Evolutionary conservation across 371 early-diverging fungal genomes (phyloP).

Genomic region (Mucor saturninus): DNA sequence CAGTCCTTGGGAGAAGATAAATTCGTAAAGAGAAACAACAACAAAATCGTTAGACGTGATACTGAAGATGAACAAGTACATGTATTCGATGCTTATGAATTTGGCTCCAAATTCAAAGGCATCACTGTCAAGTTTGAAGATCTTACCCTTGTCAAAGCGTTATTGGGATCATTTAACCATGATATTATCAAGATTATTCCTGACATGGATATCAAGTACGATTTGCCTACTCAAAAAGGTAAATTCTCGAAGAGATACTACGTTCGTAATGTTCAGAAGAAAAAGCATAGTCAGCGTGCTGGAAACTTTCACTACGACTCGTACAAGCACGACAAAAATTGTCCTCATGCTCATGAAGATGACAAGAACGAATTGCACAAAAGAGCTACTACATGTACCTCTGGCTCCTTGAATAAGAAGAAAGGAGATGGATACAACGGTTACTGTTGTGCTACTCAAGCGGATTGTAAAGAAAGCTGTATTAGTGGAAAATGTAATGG

Average conservation of each 20-base stretch:
- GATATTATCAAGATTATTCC: conserved; percentile 43
- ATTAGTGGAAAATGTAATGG: conserved; percentile 9
- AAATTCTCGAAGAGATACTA: conserved; percentile 27
- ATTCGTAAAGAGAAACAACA: conserved; percentile 15
- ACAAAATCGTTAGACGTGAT: conserved; percentile 25
- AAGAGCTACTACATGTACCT: too few relatives aligned
- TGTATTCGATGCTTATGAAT: conserved; percentile 35
- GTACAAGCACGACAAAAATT: conserved; percentile 23
- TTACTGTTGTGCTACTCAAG: conserved; percentile 7
- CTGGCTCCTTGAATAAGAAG: conserved; percentile 7
- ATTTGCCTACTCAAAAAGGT: conserved; percentile 28
- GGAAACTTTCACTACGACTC: conserved; percentile 22
- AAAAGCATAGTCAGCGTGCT: conserved; percentile 6
- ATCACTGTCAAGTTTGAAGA: conserved; percentile 39
- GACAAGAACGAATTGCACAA: too few relatives aligned
- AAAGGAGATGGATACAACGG: conserved; percentile 10
- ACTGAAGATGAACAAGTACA: conserved; percentile 30
- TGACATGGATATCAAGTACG: conserved; percentile 43
- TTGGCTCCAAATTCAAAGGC: conserved; percentile 39
- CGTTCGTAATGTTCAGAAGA: conserved; percentile 12
- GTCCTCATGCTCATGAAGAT: conserved; percentile 17
- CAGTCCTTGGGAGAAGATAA: conserved; percentile 13
- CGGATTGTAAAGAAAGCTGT: conserved; percentile 4
- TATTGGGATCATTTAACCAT: conserved; percentile 12
- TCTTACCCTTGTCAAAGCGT: conserved; percentile 23